These are phyloP conservation scores for Solanum clarkiae DNA, from an alignment of 257 asterid species.

Conservation along the genomic window DNA sequence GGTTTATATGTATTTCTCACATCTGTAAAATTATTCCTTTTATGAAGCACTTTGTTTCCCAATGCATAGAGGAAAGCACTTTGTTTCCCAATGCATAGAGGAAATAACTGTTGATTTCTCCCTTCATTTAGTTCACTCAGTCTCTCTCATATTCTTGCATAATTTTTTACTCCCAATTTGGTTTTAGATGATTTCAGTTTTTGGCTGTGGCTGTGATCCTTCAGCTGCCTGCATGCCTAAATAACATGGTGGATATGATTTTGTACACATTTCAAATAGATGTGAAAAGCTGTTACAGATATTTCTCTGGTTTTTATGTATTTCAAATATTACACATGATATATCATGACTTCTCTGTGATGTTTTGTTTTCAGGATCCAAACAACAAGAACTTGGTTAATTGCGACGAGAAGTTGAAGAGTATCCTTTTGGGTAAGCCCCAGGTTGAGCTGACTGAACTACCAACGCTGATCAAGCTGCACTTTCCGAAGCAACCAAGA, in stretches of 20 bases:
- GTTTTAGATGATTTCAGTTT: background rate
- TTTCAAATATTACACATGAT: background rate
- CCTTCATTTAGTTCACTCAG: background rate
- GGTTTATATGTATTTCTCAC: background rate
- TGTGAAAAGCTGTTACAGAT: background rate
- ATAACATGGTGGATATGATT: background rate
- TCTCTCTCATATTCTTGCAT: background rate
- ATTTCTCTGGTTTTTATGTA: background rate
- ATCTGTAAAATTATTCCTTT: background rate
- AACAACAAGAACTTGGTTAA: slow-evolving; percentile 60
- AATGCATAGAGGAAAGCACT: background rate
- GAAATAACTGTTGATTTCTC: background rate
- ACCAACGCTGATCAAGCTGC: slow-evolving; percentile 73
- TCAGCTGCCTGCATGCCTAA: background rate
- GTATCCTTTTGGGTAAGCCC: slow-evolving; percentile 66
- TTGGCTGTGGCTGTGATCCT: background rate
- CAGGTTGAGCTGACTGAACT: slow-evolving; percentile 73
- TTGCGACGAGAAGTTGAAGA: slow-evolving; percentile 74
- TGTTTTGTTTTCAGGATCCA: slow-evolving; percentile 40
- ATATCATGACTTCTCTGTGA: background rate
- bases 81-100: background rate
- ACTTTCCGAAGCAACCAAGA: slow-evolving; percentile 61
- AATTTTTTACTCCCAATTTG: background rate
- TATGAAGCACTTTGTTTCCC: background rate
- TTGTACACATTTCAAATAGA: background rate